These are phyloP conservation scores for Erigeron canadensis DNA, from an alignment of 129 eudicot species.

Conservation along the genomic window DNA sequence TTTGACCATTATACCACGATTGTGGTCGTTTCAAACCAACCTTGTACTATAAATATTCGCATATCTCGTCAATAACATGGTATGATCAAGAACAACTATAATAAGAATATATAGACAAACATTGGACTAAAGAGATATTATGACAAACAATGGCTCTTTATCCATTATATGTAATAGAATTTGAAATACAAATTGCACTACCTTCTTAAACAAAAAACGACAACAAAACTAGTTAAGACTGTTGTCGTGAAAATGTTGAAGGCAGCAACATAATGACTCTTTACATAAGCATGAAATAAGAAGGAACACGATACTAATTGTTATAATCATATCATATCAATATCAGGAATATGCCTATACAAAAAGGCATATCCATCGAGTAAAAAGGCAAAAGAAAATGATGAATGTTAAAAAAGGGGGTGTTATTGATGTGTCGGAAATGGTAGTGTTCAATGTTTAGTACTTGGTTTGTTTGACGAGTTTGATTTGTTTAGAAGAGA, in stretches of 20 bases:
- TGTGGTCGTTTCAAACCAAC: no score
- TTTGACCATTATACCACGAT: no score
- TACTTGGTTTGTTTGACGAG: slow-evolving; percentile 15
- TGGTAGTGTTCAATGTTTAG: slow-evolving; percentile 28
- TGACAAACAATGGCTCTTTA: slow-evolving; percentile 20
- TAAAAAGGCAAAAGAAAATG: slow-evolving; percentile 5
- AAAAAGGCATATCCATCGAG: slow-evolving; percentile 16
- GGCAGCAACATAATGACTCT: slow-evolving; percentile 44
- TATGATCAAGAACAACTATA: slow-evolving; percentile 8
- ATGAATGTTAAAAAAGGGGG: slow-evolving; percentile 6
- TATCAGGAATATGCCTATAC: slow-evolving; percentile 20
- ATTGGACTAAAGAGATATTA: background rate
- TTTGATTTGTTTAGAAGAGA: slow-evolving; percentile 50
- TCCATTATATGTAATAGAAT: slow-evolving; percentile 32
- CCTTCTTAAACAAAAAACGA: slow-evolving; percentile 20
- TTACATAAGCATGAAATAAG: slow-evolving; percentile 36
- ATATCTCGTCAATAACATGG: background rate
- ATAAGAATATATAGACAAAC: background rate
- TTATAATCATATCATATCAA: slow-evolving; percentile 26
- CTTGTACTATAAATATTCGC: background rate
- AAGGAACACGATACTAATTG: slow-evolving; percentile 34
- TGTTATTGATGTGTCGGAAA: slow-evolving; percentile 15
- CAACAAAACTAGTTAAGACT: slow-evolving; percentile 5
- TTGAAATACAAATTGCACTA: slow-evolving; percentile 31
- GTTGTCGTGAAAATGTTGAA: slow-evolving; percentile 16